A percentile compares a stretch with the other conserved stretches of the same genome.
phyloP scores from a whole-genome alignment of 208 protist species.

The Jaenimonas drosophilae region DNA sequence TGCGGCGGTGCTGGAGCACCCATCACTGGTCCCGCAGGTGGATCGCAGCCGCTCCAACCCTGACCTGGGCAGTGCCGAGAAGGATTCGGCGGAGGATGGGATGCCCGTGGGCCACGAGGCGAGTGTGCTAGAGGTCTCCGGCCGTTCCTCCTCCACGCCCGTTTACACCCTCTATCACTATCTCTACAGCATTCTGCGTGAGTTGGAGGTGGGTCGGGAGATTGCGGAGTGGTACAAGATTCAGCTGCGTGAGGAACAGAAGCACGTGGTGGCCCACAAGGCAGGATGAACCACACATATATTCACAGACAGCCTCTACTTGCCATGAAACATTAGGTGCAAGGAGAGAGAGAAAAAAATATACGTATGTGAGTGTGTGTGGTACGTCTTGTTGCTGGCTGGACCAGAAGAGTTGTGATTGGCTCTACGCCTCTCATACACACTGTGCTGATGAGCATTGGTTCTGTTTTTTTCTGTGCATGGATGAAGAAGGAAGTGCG shows the following conservation, averaged over 20 bases:
- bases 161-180: conserved; percentile 41
- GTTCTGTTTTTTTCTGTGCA: too few relatives aligned
- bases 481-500: too few relatives aligned
- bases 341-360: not conserved
- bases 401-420: too few relatives aligned
- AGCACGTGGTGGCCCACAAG: conserved; percentile 11
- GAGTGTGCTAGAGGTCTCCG: not conserved
- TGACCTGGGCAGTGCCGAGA: not conserved
- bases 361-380: too few relatives aligned
- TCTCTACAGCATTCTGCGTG: conserved; percentile 58
- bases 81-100: not conserved
- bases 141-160: too few relatives aligned
- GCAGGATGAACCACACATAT: not conserved
- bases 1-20: not conserved
- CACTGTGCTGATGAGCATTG: too few relatives aligned
- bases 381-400: too few relatives aligned
- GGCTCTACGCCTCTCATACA: too few relatives aligned
- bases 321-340: not conserved
- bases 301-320: not conserved
- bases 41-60: not conserved
- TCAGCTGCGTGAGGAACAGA: conserved; percentile 21
- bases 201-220: conserved; percentile 43
- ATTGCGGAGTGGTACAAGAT: conserved; percentile 38
- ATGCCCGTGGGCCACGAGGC: not conserved
- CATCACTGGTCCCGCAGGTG: not conserved